Conservation (phyloP, 768 basidiomycete species). For the Mycena amicta region DNA sequence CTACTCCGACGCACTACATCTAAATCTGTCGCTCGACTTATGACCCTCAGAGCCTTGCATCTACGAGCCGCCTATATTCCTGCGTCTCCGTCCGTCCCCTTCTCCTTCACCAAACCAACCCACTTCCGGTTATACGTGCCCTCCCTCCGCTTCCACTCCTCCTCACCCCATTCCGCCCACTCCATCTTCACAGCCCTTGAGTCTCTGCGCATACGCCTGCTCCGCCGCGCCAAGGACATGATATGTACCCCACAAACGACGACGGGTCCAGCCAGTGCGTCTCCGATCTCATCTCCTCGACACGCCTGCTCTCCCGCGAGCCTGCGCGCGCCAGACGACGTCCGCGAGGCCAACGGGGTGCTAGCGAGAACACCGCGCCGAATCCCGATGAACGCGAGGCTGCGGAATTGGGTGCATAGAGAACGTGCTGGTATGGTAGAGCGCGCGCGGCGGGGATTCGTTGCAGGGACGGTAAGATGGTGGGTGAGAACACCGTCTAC, state of each 20-base stretch:
- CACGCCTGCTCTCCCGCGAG: constrained; percentile 39
- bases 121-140: constrained; percentile 40
- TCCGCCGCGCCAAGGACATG: constrained; percentile 38
- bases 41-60: no score
- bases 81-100: no score
- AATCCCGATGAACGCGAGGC: constrained; percentile 51
- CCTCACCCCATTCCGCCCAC: constrained; percentile 39
- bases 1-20: no score
- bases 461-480: constrained; percentile 33
- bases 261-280: constrained; percentile 30
- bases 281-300: constrained; percentile 20
- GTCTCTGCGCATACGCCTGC: constrained; percentile 37
- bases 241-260: constrained; percentile 38
- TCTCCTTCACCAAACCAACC: constrained; percentile 34
- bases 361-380: constrained; percentile 44
- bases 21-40: no score
- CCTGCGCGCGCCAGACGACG: constrained; percentile 41
- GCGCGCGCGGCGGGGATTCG: constrained; percentile 50
- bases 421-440: constrained; percentile 45
- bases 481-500: constrained; percentile 23
- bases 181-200: constrained; percentile 29
- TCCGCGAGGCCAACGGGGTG: constrained; percentile 54
- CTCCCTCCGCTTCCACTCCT: constrained; percentile 33
- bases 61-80: no score
- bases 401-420: constrained; percentile 50